Evolutionary conservation across 2,329 filamentous ascomycete species (phyloP).

Genomic region (Clathrospora elynae): DNA sequence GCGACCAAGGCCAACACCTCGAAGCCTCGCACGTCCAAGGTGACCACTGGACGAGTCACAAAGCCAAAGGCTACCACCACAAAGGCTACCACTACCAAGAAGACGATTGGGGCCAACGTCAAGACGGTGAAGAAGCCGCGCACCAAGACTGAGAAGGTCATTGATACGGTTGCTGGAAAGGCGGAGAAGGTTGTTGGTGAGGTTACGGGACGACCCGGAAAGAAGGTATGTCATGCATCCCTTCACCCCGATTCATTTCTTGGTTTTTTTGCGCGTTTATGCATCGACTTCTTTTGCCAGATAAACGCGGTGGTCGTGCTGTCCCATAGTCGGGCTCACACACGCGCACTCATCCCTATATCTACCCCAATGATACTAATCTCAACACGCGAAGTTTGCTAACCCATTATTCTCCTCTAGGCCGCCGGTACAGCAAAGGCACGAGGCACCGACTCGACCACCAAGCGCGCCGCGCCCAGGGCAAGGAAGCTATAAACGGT

Average conservation of each 20-base stretch:
- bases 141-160: constrained; percentile 35
- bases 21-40: constrained; percentile 51
- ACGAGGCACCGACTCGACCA: constrained; percentile 16
- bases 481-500: constrained; percentile 4
- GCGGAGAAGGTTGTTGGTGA: constrained; percentile 29
- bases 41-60: constrained; percentile 31
- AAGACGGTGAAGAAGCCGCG: constrained; percentile 34
- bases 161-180: constrained; percentile 34
- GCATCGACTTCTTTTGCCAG: too few relatives aligned
- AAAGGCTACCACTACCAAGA: constrained; percentile 18
- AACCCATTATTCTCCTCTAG: constrained; percentile 2
- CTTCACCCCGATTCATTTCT: background rate
- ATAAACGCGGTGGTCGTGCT: too few relatives aligned
- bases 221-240: constrained; percentile 32
- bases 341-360: too few relatives aligned
- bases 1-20: constrained; percentile 24
- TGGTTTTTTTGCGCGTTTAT: background rate
- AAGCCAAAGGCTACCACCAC: constrained; percentile 1
- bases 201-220: constrained; percentile 33
- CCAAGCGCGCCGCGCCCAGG: constrained; percentile 12
- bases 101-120: constrained; percentile 16
- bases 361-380: too few relatives aligned
- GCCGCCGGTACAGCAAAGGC: constrained; percentile 19
- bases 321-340: too few relatives aligned
- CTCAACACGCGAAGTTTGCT: background rate